Percentiles rank a stretch among this genome's conserved stretches.
phyloP scores from a whole-genome alignment of 768 basidiomycete species.

The Amanita molliuscula region DNA sequence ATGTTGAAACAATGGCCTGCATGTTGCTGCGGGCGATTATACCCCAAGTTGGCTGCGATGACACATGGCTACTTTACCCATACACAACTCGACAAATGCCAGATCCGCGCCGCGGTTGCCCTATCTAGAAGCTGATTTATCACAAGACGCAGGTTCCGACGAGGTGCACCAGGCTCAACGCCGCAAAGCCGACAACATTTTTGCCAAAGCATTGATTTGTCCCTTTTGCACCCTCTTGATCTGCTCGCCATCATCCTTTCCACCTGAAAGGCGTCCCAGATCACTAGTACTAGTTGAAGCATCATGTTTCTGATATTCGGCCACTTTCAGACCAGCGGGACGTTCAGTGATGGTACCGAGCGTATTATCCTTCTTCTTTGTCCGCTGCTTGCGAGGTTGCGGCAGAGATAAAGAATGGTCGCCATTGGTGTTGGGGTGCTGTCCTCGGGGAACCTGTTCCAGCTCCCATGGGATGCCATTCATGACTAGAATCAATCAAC shows the following conservation, averaged over 20 bases:
- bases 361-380: constrained; percentile 56
- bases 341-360: constrained; percentile 75
- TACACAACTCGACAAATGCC: constrained; percentile 36
- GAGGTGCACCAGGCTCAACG: constrained; percentile 28
- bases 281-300: constrained; percentile 72
- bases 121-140: constrained; percentile 1
- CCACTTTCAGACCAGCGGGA: constrained; percentile 32
- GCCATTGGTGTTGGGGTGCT: constrained; percentile 48
- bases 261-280: constrained; percentile 29
- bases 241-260: constrained; percentile 36
- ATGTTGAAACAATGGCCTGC: constrained; percentile 5
- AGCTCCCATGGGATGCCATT: constrained; percentile 72
- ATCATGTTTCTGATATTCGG: constrained; percentile 43
- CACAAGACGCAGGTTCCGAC: background rate
- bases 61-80: constrained; percentile 31
- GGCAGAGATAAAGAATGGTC: constrained; percentile 55
- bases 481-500: constrained; percentile 40
- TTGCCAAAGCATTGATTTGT: constrained; percentile 83
- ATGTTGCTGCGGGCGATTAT: background rate
- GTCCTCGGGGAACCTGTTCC: constrained; percentile 55
- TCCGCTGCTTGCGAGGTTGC: constrained; percentile 47
- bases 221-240: constrained; percentile 79
- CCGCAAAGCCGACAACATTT: constrained; percentile 80
- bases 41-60: constrained; percentile 22
- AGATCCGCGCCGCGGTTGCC: constrained; percentile 21